phyloP scores from a whole-genome alignment of 2,329 filamentous ascomycete species.

The Chaetoscypha palmicola region DNA sequence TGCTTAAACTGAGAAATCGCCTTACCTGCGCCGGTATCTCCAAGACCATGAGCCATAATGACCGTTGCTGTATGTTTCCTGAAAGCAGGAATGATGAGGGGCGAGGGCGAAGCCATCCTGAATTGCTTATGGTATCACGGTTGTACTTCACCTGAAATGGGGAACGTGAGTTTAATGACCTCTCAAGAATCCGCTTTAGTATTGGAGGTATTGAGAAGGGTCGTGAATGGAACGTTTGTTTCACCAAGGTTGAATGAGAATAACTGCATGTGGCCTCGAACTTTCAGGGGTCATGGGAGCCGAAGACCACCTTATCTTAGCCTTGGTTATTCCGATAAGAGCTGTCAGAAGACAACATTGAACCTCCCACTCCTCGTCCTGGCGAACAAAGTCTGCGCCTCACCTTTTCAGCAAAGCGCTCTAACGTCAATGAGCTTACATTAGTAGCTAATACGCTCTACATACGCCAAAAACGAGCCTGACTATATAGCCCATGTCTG shows the following conservation, averaged over 20 bases:
- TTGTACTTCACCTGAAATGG: too few relatives aligned
- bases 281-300: slow-evolving; percentile 3
- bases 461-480: not conserved
- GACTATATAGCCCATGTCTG: not conserved
- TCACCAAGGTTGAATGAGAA: too few relatives aligned
- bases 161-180: too few relatives aligned
- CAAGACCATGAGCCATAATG: slow-evolving; percentile 89
- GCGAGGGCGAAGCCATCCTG: slow-evolving; percentile 24
- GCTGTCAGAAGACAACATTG: slow-evolving; percentile 12
- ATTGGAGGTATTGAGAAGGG: too few relatives aligned
- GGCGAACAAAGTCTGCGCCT: not conserved
- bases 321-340: slow-evolving; percentile 17
- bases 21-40: slow-evolving; percentile 59
- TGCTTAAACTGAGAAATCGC: not conserved
- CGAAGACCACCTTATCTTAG: slow-evolving; percentile 12
- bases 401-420: not conserved
- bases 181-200: too few relatives aligned
- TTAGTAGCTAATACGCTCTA: not conserved
- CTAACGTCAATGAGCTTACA: not conserved
- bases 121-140: too few relatives aligned
- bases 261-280: too few relatives aligned
- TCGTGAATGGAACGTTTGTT: too few relatives aligned
- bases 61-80: slow-evolving; percentile 87
- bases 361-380: not conserved
- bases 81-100: slow-evolving; percentile 69